Base-by-base conservation (phyloP, 257 asterid genomes). In the Nicotiana undulata region DNA sequence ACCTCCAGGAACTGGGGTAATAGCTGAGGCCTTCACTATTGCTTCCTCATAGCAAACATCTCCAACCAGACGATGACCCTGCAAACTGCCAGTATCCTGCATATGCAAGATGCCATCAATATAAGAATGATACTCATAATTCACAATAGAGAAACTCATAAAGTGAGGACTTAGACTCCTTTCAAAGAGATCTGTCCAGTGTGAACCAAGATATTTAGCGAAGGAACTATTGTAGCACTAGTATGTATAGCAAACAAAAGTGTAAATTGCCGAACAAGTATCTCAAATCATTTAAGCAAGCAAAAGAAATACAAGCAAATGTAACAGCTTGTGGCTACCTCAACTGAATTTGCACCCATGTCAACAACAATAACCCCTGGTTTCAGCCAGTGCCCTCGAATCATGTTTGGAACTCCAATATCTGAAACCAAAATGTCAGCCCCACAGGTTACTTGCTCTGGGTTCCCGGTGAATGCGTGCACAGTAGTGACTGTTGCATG, bases 1-100 rank as follows among this genome's bases (percentile, higher is more conserved):
- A 31, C 87, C 85, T 70, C 87, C 83, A 55, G 85, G 87, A 49
- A 85, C 87, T 6, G 83, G 83, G 46, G 83, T 85, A 49, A 85
- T 81, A 32, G 87, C 87, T 6, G 87, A 78, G 29, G 63, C 83
- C 81, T 68, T 82, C 16, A n/a, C 2, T 16, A 82, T 24, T 3
- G 79, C 86, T 80, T 82, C 82, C 20, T 85, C 29, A 44, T 63
- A 82, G 79, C 82, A 82, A 66, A 82, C 84, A 80, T 80, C 88
- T 79, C 86, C 86, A 22, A 82, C 29, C 28, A 79, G 76, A 37
- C 53, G 64, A 12, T 80, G 79, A n/a, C 82, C 81, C 18, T 10
- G 29, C 20, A 24, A 53, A 24, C 64, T 8, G 28, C 10, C 8
- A n/a, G 58, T 52, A 67, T 82, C 82, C 88, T 79, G 63, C 18